A percentile compares a stretch with the other conserved stretches of the same genome.
These are phyloP conservation scores for Monosporascus ibericus DNA, from an alignment of 2,329 filamentous ascomycete species.

Conservation along the genomic window DNA sequence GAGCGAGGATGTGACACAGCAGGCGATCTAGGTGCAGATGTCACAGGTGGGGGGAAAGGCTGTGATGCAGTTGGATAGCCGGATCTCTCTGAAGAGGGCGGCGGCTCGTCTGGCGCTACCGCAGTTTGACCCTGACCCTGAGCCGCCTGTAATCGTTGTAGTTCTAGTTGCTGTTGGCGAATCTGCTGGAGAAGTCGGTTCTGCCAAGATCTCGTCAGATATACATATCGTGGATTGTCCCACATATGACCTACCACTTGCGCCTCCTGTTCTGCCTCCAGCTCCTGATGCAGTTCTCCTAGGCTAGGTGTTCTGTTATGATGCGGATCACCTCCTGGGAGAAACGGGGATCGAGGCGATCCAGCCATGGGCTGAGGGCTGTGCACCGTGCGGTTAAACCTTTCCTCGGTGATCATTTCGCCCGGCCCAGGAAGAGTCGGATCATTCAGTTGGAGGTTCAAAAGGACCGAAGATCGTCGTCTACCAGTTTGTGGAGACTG, in stretches of 20 bases:
- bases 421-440: conserved; percentile 61
- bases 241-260: conserved; percentile 54
- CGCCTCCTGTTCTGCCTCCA: conserved; percentile 73
- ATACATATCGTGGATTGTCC: background rate
- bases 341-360: conserved; percentile 44
- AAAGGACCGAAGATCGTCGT: conserved; percentile 62
- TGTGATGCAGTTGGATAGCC: conserved; percentile 30
- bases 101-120: conserved; percentile 45
- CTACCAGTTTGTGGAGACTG: conserved; percentile 46
- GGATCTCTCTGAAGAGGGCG: conserved; percentile 38
- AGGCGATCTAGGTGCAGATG: conserved; percentile 47
- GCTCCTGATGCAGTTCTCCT: conserved; percentile 71
- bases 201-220: conserved; percentile 29
- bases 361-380: conserved; percentile 42
- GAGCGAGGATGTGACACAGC: conserved; percentile 44
- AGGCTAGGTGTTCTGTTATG: conserved; percentile 65
- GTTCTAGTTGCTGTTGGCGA: conserved; percentile 65
- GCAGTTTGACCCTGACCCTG: conserved; percentile 35
- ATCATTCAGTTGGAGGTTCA: conserved; percentile 70
- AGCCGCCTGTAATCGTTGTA: conserved; percentile 51
- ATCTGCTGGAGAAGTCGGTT: conserved; percentile 76
- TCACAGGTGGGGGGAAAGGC: conserved; percentile 29
- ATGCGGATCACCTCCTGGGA: conserved; percentile 44
- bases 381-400: conserved; percentile 26
- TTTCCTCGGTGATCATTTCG: conserved; percentile 54